Base-by-base conservation (phyloP, 768 basidiomycete species). In the Auricularia cornea region DNA sequence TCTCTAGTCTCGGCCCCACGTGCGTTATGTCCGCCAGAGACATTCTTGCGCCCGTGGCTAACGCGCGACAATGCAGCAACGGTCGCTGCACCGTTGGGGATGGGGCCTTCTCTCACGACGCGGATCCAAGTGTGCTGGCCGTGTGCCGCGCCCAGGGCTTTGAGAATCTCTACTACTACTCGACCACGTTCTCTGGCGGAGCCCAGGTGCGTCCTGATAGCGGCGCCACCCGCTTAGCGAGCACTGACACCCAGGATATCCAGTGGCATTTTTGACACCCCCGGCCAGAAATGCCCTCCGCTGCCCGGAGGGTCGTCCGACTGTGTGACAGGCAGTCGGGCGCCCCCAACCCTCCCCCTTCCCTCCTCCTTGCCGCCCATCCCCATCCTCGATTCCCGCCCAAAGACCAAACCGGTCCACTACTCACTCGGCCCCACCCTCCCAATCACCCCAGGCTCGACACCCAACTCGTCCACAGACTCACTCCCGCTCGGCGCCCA, bases 261-360 rank as follows among this genome's bases (percentile, higher is more conserved):
- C 65, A 92, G 92, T 94, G 92, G 92, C 87, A 91, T 79, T 92
- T 94, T 94, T 94, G 92, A 94, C 91, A 81, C 79, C 82, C 90
- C 91, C 69, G 87, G 83, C 71, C 77, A 77, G 68, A 94, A 94
- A 94, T 94, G 92, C 92, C 92, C 91, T 90, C 91, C 90, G 70
- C 20, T 30, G 26, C 87, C 90, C 73, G 73, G 92, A 89, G 92
- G 92, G 92, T 94, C 92, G 90, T 87, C 85, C 81, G 85, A 83
- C 83, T 87, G 90, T 84, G 92, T 94, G 92, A 94, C 88, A 94
- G 92, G 84, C 89, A 83, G 86, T 80, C 83, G 83, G 87, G 84
- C 90, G 91, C 79, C 80, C 72, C 76, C 74, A 66, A 76, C 79
- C 70, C 79, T 38, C 16, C 35, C 35, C 35, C 16, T 83, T 72